Percentiles rank a stretch among this genome's conserved stretches.
phyloP scores from a whole-genome alignment of 1,284 basidiomycete species.

The Singerocomus inundabilis region DNA sequence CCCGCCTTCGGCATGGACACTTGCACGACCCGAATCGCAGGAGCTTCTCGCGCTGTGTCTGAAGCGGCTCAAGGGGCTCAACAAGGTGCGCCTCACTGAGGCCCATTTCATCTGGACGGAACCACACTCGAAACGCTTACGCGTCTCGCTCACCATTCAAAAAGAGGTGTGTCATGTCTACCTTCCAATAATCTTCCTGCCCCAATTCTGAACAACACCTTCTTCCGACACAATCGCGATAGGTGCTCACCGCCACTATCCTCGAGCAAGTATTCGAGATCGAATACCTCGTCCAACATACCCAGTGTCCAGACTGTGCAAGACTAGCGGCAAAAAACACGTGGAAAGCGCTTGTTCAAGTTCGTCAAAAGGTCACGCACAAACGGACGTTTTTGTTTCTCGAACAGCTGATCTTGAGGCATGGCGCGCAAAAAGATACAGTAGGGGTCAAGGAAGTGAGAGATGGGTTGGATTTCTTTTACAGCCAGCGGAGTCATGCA shows the following conservation, averaged over 20 bases:
- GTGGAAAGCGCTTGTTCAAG: conserved; percentile 97
- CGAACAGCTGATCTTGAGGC: conserved; percentile 96
- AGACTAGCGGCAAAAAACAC: conserved; percentile 97
- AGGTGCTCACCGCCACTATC: conserved; percentile 93
- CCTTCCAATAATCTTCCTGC: neutral
- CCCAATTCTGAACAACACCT: neutral
- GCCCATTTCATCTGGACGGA: conserved; percentile 99
- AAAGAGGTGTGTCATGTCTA: conserved; percentile 73
- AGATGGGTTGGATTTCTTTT: conserved; percentile 98
- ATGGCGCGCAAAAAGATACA: conserved; percentile 96
- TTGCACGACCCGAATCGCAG: conserved; percentile 86
- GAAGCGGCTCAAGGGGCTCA: conserved; percentile 92
- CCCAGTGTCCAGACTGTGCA: conserved; percentile 94
- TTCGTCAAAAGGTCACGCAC: conserved; percentile 96
- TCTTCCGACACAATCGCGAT: neutral
- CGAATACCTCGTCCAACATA: conserved; percentile 93
- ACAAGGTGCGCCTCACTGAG: conserved; percentile 93
- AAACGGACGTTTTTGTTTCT: conserved; percentile 98
- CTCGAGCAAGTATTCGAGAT: conserved; percentile 98
- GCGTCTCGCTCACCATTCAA: conserved; percentile 95
- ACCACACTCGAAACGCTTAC: conserved; percentile 91
- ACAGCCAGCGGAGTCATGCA: conserved; percentile 86
- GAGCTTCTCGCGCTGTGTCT: conserved; percentile 90
- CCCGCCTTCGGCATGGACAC: conserved; percentile 86
- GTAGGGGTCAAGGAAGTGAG: conserved; percentile 90